phyloP scores from a whole-genome alignment of 768 basidiomycete species.

The Rhizopogon vinicolor region DNA sequence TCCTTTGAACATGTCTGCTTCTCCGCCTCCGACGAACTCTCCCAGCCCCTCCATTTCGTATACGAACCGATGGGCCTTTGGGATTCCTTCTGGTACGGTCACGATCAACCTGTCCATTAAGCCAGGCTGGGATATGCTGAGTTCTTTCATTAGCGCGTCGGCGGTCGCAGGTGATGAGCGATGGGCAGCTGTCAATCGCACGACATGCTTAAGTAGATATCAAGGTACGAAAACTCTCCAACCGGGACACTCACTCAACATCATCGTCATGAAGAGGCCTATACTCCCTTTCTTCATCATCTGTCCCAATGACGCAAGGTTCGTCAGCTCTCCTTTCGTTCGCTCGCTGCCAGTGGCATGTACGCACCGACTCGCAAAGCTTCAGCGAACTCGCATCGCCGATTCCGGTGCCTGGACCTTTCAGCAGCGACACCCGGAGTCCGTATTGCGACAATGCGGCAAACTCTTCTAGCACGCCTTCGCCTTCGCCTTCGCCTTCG shows the following conservation, averaged over 20 bases:
- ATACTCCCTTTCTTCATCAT: slow-evolving; percentile 50
- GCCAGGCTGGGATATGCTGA: slow-evolving; percentile 40
- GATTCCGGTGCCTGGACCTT: slow-evolving; percentile 41
- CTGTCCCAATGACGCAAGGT: slow-evolving; percentile 20
- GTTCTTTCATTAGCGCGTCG: slow-evolving; percentile 43
- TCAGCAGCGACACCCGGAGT: slow-evolving; percentile 36
- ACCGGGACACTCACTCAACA: slow-evolving; percentile 33
- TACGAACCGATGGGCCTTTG: slow-evolving; percentile 55
- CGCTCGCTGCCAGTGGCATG: not conserved
- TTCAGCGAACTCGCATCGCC: slow-evolving; percentile 55
- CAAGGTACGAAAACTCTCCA: not conserved
- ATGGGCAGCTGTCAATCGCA: slow-evolving; percentile 36
- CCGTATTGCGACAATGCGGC: slow-evolving; percentile 33
- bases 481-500: slow-evolving; percentile 11
- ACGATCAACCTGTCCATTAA: slow-evolving; percentile 36
- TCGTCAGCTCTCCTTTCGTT: no score
- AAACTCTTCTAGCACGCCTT: slow-evolving; percentile 32
- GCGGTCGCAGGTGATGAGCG: slow-evolving; percentile 52
- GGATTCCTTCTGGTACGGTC: slow-evolving; percentile 43
- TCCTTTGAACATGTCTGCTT: slow-evolving; percentile 40
- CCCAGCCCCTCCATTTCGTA: slow-evolving; percentile 59
- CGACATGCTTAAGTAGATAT: not conserved
- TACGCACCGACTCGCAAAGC: slow-evolving; percentile 52
- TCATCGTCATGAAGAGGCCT: slow-evolving; percentile 46
- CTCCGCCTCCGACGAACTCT: slow-evolving; percentile 40